Evolutionary conservation across 371 early-diverging fungal genomes (phyloP).

Genomic region (Phascolomyces articulosus): DNA sequence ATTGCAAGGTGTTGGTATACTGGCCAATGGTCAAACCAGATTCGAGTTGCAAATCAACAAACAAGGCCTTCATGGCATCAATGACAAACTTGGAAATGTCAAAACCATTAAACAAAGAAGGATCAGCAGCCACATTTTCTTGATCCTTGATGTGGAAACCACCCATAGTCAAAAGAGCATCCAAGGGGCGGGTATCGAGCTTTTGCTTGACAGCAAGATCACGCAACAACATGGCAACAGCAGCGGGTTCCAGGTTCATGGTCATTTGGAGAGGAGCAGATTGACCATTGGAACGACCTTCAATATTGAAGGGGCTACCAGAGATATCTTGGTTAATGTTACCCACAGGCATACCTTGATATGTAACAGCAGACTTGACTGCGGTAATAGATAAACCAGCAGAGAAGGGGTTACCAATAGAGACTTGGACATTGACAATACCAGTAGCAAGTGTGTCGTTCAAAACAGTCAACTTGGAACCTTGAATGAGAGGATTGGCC

Average conservation of each 20-base stretch:
- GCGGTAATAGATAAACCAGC: conserved; percentile 49
- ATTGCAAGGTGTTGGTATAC: conserved; percentile 44
- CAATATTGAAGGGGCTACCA: conserved; percentile 33
- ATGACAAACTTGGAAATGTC: conserved; percentile 49
- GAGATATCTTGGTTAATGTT: conserved; percentile 49
- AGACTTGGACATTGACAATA: conserved; percentile 48
- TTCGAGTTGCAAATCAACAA: conserved; percentile 51
- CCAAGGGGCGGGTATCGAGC: conserved; percentile 45
- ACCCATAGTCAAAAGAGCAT: conserved; percentile 49
- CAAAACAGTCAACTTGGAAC: conserved; percentile 44
- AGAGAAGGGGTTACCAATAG: conserved; percentile 59
- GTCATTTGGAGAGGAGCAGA: conserved; percentile 33
- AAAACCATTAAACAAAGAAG: conserved; percentile 43
- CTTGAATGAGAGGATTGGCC: conserved; percentile 41
- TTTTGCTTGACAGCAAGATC: conserved; percentile 45
- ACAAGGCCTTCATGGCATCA: conserved; percentile 53
- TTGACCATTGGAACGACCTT: conserved; percentile 33
- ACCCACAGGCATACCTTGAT: conserved; percentile 50
- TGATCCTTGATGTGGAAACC: conserved; percentile 41
- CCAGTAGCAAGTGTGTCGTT: conserved; percentile 40
- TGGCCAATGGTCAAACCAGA: conserved; percentile 54
- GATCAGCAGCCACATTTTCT: conserved; percentile 33
- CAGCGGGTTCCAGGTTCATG: conserved; percentile 45
- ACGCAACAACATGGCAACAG: conserved; percentile 46
- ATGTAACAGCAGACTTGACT: conserved; percentile 48